These are phyloP conservation scores for Alternaria novae-zelandiae DNA, from an alignment of 2,329 filamentous ascomycete genomes.

Conservation along the genomic window DNA sequence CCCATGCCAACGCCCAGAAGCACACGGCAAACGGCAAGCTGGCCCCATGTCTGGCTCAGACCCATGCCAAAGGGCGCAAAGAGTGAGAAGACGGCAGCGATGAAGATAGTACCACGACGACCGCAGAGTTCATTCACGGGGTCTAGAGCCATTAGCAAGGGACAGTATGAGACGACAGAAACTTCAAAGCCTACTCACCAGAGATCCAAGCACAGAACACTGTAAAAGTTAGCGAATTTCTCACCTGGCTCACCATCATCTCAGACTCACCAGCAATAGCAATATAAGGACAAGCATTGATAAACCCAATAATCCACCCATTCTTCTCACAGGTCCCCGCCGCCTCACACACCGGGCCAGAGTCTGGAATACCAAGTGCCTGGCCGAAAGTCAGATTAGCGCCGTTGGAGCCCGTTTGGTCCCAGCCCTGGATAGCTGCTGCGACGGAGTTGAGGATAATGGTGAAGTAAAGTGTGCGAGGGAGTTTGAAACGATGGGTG, in stretches of 20 bases:
- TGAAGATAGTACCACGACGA: conserved; percentile 43
- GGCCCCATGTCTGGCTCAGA: conserved; percentile 47
- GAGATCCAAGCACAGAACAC: conserved; percentile 35
- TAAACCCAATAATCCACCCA: conserved; percentile 42
- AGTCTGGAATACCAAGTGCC: conserved; percentile 38
- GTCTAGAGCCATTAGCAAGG: conserved; percentile 9
- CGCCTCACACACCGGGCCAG: conserved; percentile 25
- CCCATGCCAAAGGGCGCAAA: conserved; percentile 46
- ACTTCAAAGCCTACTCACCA: background rate
- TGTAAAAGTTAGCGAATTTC: background rate
- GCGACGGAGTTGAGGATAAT: conserved; percentile 72
- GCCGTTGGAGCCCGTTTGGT: conserved; percentile 60
- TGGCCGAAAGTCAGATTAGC: conserved; percentile 67
- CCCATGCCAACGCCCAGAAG: conserved; percentile 53
- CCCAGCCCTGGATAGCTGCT: conserved; percentile 72
- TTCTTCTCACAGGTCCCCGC: conserved; percentile 40
- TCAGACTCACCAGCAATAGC: conserved; percentile 22
- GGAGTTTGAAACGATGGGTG: conserved; percentile 66
- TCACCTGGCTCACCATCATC: too few relatives aligned
- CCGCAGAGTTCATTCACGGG: conserved; percentile 40
- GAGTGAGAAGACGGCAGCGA: conserved; percentile 43
- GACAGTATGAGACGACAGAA: background rate
- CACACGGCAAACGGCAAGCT: conserved; percentile 49
- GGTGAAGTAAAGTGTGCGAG: conserved; percentile 67
- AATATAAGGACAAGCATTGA: conserved; percentile 42